Conservation (phyloP, 495 filamentous ascomycete species). For the Hyaloscypha bicolor region DNA sequence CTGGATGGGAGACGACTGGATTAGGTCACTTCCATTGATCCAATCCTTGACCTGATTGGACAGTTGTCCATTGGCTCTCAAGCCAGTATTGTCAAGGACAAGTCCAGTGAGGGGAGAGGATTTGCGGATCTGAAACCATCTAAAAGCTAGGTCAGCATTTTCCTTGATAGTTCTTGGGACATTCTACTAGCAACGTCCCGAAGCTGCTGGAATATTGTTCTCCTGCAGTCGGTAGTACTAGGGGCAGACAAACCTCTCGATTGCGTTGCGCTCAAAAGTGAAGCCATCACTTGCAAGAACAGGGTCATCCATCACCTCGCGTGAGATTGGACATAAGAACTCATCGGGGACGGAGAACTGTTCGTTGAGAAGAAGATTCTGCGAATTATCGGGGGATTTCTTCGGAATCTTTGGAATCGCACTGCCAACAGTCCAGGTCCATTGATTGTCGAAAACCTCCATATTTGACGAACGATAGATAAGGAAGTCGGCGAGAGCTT, state of each 20-base stretch:
- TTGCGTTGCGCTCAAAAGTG: constrained; percentile 30
- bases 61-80: constrained; percentile 28
- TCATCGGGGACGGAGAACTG: constrained; percentile 22
- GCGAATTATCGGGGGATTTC: neutral
- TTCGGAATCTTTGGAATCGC: constrained; percentile 29
- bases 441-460: constrained; percentile 15
- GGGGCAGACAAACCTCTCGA: constrained; percentile 8
- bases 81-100: constrained; percentile 16
- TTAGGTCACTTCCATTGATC: constrained; percentile 17
- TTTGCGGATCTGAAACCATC: constrained; percentile 35
- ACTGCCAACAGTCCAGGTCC: constrained; percentile 34
- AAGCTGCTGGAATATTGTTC: no score
- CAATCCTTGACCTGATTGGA: constrained; percentile 13
- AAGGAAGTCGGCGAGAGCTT: constrained; percentile 33
- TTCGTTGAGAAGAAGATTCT: neutral
- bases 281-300: constrained; percentile 33
- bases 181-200: no score
- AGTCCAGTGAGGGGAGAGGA: constrained; percentile 36
- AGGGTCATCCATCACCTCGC: constrained; percentile 36
- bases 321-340: constrained; percentile 35
- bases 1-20: neutral
- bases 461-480: constrained; percentile 26
- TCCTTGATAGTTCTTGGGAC: no score
- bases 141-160: constrained; percentile 5
- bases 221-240: no score